Evolutionary conservation across 2,329 filamentous ascomycete genomes (phyloP).

Genomic region (Pochonia chlamydosporia): DNA sequence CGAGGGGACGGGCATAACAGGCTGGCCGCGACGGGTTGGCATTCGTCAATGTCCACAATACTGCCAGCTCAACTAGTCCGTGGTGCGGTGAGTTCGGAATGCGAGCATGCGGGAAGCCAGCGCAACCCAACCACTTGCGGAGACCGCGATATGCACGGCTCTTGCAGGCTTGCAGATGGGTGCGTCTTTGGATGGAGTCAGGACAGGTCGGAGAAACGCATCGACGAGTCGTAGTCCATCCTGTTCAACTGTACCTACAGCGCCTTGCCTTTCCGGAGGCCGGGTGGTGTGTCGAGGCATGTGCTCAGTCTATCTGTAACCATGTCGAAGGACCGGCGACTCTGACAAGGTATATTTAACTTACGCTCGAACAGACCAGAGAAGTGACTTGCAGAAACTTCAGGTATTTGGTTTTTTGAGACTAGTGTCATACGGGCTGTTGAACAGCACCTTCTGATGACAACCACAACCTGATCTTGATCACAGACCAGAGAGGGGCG

Average conservation of each 20-base stretch:
- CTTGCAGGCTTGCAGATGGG: not conserved
- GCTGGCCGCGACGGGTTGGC: not conserved
- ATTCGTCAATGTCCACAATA: not conserved
- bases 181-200: not conserved
- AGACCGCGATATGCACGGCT: not conserved
- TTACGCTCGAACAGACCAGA: no score
- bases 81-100: conserved; percentile 12
- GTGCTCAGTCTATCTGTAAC: no score
- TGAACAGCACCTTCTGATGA: no score
- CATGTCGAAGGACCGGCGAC: no score
- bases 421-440: no score
- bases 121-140: conserved; percentile 4
- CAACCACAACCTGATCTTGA: not conserved
- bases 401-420: no score
- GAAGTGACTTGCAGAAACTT: no score
- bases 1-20: not conserved
- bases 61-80: not conserved
- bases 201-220: no score
- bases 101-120: conserved; percentile 2
- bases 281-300: no score
- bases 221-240: no score
- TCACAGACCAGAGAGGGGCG: not conserved
- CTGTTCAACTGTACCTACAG: not conserved
- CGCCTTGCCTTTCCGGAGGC: not conserved
- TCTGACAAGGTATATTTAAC: no score